Evolutionary conservation across 108 stramenopile genomes (phyloP).

Genomic region (Aureococcus anophagefferens): DNA sequence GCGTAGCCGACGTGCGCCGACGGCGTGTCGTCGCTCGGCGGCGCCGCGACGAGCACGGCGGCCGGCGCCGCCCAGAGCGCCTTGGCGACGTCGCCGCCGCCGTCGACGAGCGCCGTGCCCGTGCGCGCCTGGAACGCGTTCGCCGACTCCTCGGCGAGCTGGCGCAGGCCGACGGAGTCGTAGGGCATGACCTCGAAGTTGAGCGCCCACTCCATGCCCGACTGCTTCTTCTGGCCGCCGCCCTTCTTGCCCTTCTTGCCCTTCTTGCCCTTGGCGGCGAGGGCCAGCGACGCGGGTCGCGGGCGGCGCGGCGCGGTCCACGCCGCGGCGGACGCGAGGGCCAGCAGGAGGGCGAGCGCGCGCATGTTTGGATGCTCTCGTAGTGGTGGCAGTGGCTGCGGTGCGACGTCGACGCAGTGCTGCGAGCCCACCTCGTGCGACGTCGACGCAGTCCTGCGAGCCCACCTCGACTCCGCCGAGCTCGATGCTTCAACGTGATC

Average conservation of each 20-base stretch:
- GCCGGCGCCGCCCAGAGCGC: slow-evolving; percentile 16
- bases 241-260: slow-evolving; percentile 10
- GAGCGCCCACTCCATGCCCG: slow-evolving; percentile 16
- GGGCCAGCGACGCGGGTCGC: no score
- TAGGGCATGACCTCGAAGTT: slow-evolving; percentile 10
- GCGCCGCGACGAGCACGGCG: slow-evolving; percentile 5
- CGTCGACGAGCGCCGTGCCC: slow-evolving; percentile 2
- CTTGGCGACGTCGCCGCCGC: slow-evolving; percentile 12
- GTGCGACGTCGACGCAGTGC: no score
- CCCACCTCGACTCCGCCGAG: no score
- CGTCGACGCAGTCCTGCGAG: no score
- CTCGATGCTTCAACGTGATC: no score
- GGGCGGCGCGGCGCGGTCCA: no score
- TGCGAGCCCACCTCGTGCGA: no score
- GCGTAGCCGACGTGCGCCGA: slow-evolving; percentile 10
- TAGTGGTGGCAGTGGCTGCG: no score
- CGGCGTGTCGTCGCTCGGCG: not conserved
- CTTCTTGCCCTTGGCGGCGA: slow-evolving; percentile 12
- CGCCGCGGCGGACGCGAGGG: no score
- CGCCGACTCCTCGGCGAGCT: slow-evolving; percentile 4
- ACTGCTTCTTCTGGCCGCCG: slow-evolving; percentile 5
- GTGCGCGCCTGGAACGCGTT: slow-evolving; percentile 17
- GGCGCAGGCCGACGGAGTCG: slow-evolving; percentile 2
- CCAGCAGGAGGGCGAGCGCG: no score
- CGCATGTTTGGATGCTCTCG: no score